Percentiles rank a stretch among this genome's conserved stretches.
Evolutionary conservation across 495 filamentous ascomycete species (phyloP).

Genomic region (Symbiotaphrina buchneri): DNA sequence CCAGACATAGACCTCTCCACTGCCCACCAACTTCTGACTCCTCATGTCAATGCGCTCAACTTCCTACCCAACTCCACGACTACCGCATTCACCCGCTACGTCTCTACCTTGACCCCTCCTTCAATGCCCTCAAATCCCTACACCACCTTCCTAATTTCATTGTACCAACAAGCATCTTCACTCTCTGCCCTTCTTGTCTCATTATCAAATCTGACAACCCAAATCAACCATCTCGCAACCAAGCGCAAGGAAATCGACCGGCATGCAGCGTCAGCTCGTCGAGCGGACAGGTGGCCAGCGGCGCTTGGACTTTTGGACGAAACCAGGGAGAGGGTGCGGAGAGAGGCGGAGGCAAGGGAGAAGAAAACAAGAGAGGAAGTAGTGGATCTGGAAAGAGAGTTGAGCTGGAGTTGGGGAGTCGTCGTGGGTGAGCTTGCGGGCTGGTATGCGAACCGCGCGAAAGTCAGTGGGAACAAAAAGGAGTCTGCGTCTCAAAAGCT

Average conservation of each 20-base stretch:
- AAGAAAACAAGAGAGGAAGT: slow-evolving; percentile 39
- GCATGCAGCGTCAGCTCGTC: slow-evolving; percentile 45
- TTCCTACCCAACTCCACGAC: slow-evolving; percentile 48
- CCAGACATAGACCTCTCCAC: slow-evolving; percentile 39
- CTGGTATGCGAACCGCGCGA: slow-evolving; percentile 75
- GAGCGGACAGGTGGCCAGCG: slow-evolving; percentile 48
- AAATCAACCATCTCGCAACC: slow-evolving; percentile 32
- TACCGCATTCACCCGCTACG: slow-evolving; percentile 49
- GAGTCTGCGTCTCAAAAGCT: too few relatives aligned
- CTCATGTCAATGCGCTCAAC: slow-evolving; percentile 24
- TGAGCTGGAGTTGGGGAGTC: slow-evolving; percentile 81
- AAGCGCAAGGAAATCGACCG: slow-evolving; percentile 51
- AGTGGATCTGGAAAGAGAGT: slow-evolving; percentile 43
- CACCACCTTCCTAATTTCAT: slow-evolving; percentile 52
- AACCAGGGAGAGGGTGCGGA: slow-evolving; percentile 54
- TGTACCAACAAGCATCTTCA: slow-evolving; percentile 56
- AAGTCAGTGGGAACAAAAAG: too few relatives aligned
- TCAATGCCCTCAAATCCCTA: slow-evolving; percentile 49
- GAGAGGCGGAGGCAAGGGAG: slow-evolving; percentile 58
- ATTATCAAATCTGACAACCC: slow-evolving; percentile 57
- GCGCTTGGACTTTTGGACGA: slow-evolving; percentile 63
- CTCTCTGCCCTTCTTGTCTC: slow-evolving; percentile 59
- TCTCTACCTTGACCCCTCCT: slow-evolving; percentile 47
- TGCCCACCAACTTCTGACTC: slow-evolving; percentile 24
- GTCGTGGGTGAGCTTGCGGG: slow-evolving; percentile 81